These are phyloP conservation scores for Lasiosphaeria miniovina DNA, from an alignment of 495 filamentous ascomycete species.

Conservation along the genomic window DNA sequence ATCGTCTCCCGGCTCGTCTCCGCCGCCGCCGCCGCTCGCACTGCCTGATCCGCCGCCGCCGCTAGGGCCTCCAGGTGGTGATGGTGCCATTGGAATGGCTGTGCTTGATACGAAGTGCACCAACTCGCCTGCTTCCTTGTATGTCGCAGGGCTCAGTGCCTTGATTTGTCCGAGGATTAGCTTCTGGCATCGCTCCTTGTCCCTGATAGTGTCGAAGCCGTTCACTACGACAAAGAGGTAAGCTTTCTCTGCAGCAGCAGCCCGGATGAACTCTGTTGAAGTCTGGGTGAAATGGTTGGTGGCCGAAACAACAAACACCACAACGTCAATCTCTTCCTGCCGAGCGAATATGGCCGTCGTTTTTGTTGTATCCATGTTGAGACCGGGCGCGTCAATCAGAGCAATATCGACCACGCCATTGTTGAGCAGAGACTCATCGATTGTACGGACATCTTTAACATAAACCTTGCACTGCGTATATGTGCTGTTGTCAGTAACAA, in stretches of 20 bases:
- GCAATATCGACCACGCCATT: slow-evolving; percentile 98
- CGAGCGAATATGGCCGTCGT: slow-evolving; percentile 95
- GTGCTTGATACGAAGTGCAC: slow-evolving; percentile 98
- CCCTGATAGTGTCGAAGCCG: slow-evolving; percentile 88
- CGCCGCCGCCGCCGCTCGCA: slow-evolving; percentile 50
- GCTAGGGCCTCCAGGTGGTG: slow-evolving; percentile 49
- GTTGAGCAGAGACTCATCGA: slow-evolving; percentile 91
- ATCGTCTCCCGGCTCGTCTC: slow-evolving; percentile 58
- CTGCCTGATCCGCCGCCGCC: slow-evolving; percentile 61
- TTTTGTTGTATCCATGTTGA: slow-evolving; percentile 94
- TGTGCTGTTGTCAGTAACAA: slow-evolving; percentile 80
- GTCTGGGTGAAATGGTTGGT: slow-evolving; percentile 97
- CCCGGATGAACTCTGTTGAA: slow-evolving; percentile 94
- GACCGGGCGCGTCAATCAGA: slow-evolving; percentile 90
- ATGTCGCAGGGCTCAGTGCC: slow-evolving; percentile 80
- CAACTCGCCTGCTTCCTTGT: slow-evolving; percentile 87
- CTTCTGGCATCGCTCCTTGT: slow-evolving; percentile 78
- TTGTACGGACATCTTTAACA: slow-evolving; percentile 82
- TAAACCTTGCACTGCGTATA: slow-evolving; percentile 98
- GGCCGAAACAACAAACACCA: slow-evolving; percentile 96
- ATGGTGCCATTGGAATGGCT: slow-evolving; percentile 71
- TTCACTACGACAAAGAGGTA: slow-evolving; percentile 99
- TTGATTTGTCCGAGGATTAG: slow-evolving; percentile 88
- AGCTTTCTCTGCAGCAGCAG: slow-evolving; percentile 92
- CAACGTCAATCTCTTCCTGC: slow-evolving; percentile 98